Evolutionary conservation across 2,329 filamentous ascomycete species (phyloP).

Genomic region (Beauveria medogensis): DNA sequence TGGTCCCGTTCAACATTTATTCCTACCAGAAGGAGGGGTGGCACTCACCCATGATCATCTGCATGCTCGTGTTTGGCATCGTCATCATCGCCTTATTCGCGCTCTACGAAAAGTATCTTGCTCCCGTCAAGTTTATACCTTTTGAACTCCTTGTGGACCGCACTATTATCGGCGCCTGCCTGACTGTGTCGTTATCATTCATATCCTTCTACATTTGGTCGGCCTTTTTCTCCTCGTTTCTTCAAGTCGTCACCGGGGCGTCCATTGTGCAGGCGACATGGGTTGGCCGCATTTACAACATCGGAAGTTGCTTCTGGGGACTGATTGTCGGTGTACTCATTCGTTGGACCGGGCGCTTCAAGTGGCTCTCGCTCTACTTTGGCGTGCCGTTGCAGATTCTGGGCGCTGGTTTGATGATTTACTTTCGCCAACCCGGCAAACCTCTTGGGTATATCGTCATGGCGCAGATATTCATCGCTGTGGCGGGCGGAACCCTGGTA

Average conservation of each 20-base stretch:
- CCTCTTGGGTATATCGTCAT: constrained; percentile 47
- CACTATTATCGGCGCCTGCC: constrained; percentile 43
- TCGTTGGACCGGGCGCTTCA: constrained; percentile 38
- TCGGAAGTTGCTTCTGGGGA: constrained; percentile 42
- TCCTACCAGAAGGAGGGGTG: constrained; percentile 35
- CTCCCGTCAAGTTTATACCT: constrained; percentile 49
- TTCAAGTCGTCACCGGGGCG: constrained; percentile 42
- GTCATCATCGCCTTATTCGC: constrained; percentile 47
- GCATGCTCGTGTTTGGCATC: constrained; percentile 54
- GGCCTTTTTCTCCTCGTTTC: constrained; percentile 47
- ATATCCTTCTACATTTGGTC: constrained; percentile 45
- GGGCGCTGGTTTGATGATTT: constrained; percentile 32
- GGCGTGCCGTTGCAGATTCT: constrained; percentile 26
- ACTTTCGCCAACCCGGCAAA: constrained; percentile 37
- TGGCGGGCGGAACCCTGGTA: constrained; percentile 48
- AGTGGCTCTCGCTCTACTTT: constrained; percentile 32
- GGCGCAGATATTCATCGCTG: constrained; percentile 52
- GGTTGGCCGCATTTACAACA: constrained; percentile 39
- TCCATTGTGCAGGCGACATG: constrained; percentile 36
- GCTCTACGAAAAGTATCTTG: constrained; percentile 49
- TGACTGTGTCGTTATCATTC: constrained; percentile 36
- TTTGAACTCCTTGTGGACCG: constrained; percentile 41
- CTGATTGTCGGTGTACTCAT: constrained; percentile 41
- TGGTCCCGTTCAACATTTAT: constrained; percentile 49
- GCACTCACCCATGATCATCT: constrained; percentile 45